phyloP scores from a whole-genome alignment of 768 basidiomycete species.

The Rhodotorula paludigena region DNA sequence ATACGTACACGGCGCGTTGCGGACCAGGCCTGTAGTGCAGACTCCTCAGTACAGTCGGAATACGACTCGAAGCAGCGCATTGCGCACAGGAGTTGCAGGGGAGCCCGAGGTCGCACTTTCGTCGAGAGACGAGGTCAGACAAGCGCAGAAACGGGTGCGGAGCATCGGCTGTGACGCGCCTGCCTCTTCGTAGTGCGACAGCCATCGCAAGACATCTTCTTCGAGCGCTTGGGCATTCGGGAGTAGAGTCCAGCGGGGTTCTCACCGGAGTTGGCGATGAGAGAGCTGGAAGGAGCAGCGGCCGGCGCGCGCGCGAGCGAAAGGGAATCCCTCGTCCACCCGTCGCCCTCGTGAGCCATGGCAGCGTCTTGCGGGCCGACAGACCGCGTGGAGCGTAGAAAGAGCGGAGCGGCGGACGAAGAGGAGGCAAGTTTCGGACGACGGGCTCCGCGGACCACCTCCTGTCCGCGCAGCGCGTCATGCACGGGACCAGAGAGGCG shows the following conservation, averaged over 20 bases:
- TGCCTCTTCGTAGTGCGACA: neutral
- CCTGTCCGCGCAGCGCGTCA: too few species aligned
- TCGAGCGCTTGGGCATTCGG: neutral
- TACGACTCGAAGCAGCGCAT: neutral
- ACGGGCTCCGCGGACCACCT: too few species aligned
- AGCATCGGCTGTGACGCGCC: neutral
- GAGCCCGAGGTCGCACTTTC: neutral
- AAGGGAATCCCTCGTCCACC: neutral
- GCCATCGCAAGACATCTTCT: neutral
- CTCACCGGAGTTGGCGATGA: neutral
- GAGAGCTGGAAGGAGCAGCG: too few species aligned
- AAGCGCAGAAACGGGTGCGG: neutral
- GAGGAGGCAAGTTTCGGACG: too few species aligned
- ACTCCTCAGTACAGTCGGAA: neutral
- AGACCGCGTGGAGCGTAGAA: accelerated
- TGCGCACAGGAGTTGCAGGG: neutral
- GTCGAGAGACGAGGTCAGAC: neutral
- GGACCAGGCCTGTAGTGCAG: neutral
- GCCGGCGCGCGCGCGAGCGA: neutral
- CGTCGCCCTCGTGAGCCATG: too few species aligned
- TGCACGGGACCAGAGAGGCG: too few species aligned
- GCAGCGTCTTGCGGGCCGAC: neutral
- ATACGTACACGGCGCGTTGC: neutral
- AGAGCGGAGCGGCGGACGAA: too few species aligned
- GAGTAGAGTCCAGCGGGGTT: too few species aligned